Percentiles rank a stretch among this genome's conserved stretches.
These are phyloP conservation scores for Silene coronaria DNA, from an alignment of 179 eudicot genomes.

Conservation along the genomic window DNA sequence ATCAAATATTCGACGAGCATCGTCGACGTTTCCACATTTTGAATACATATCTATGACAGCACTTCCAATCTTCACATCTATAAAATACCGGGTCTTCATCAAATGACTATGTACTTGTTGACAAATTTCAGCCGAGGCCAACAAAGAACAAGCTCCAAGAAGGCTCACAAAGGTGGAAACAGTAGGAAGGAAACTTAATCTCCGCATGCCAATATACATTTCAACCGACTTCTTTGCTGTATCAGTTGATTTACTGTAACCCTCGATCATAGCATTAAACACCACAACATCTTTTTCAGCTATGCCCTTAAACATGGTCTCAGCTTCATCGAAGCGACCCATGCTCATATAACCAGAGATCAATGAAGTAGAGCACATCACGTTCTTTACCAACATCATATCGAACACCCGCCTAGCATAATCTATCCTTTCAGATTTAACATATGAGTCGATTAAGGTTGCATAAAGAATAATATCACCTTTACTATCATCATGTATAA, in stretches of 20 bases:
- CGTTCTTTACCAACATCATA: conserved; percentile 52
- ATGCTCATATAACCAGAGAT: conserved; percentile 68
- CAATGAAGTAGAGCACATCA: conserved; percentile 75
- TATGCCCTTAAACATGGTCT: conserved; percentile 47
- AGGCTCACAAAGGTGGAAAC: conserved; percentile 77
- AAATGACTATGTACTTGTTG: conserved; percentile 68
- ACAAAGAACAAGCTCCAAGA: conserved; percentile 73
- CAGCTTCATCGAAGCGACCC: conserved; percentile 58
- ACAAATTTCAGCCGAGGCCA: conserved; percentile 53
- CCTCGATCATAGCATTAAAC: conserved; percentile 96
- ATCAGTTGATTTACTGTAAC: conserved; percentile 64
- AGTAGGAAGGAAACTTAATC: conserved; percentile 52
- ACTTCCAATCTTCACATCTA: conserved; percentile 67
- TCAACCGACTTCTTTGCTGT: conserved; percentile 59
- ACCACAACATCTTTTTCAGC: conserved; percentile 67
- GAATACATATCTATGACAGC: conserved; percentile 88
- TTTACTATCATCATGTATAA: conserved; percentile 36
- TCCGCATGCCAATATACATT: conserved; percentile 55
- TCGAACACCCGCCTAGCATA: conserved; percentile 77
- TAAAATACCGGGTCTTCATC: conserved; percentile 42
- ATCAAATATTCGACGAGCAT: conserved; percentile 63
- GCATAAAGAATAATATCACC: conserved; percentile 62
- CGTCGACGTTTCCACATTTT: conserved; percentile 65
- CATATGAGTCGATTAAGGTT: conserved; percentile 64
- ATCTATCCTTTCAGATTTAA: conserved; percentile 55